Base-by-base conservation (phyloP, 495 filamentous ascomycete genomes). In the Penicillium ochrochloron region DNA sequence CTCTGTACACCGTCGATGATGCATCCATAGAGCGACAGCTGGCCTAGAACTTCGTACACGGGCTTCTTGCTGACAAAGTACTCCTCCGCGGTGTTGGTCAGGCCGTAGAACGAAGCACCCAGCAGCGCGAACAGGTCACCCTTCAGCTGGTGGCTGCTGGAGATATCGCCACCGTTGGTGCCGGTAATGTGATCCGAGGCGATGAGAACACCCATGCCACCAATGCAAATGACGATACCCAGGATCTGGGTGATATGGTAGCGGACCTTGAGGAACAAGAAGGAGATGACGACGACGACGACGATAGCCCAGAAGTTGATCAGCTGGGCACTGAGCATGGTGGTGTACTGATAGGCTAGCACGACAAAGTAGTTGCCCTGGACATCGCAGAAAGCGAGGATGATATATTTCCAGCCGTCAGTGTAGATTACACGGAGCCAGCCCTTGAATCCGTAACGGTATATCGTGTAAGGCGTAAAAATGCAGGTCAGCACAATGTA, bases 281-380 rank as follows among this genome's bases (percentile, higher is more conserved):
- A 91, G 10, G 94, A 97, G 69, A 97, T 76, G 63, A 89, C 73
- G 29, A 98, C 93, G 31, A 99, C 95, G 61, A 95, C 88, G 21
- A 94, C 92, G 64, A 99, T 99, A 67, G 94, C 90, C 94, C 95
- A 99, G 85, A 99, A 98, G 83, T 97, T 97, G 78, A 99, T 93
- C 35, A 99, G 84, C 79, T 97, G 94, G 10, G 92, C 93, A 57
- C 91, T 95, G 39, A 95, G 86, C 74, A 94, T 90, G 71, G 88
- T 95, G 54, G 93, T 96, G 78, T 97, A 96, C 31, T 90, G 85
- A 82, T 97, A 98, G 42, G 93, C 95, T 27, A 97, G 85, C 51
- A 99, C 95, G 65, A 91, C 90, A 76, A 98, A 97, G 82, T 97
- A 99, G 78, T 99, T 99, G 48, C 95, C 95, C 79, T 97, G 86